phyloP scores from a whole-genome alignment of 2,329 filamentous ascomycete genomes.

The Colletotrichum aenigma region DNA sequence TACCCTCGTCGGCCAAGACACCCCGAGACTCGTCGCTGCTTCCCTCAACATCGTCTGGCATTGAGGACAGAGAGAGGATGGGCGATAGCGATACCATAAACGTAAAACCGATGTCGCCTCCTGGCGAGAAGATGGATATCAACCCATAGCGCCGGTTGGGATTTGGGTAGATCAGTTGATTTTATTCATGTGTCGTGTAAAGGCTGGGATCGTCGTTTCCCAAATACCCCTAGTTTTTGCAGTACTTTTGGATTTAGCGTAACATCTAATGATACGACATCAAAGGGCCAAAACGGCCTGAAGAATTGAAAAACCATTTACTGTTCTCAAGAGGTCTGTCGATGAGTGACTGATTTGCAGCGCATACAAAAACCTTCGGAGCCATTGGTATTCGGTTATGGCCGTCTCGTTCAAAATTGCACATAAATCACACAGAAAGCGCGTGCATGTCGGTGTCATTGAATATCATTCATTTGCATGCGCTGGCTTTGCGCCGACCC shows the following conservation, averaged over 20 bases:
- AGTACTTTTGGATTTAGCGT: neutral
- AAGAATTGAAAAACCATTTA: neutral
- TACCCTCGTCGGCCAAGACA: constrained; percentile 37
- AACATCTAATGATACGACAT: constrained; percentile 12
- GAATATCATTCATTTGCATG: neutral
- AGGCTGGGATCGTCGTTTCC: neutral
- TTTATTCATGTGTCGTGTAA: neutral
- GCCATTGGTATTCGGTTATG: neutral
- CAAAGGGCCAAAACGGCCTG: neutral
- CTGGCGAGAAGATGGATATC: constrained; percentile 17
- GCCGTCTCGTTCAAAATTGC: neutral
- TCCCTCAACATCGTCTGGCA: neutral
- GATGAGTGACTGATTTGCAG: neutral
- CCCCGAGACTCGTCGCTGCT: constrained; percentile 9
- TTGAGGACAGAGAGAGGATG: constrained; percentile 4
- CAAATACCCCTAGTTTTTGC: constrained; percentile 12
- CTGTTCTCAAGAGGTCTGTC: neutral
- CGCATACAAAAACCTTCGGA: neutral
- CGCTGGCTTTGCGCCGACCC: neutral
- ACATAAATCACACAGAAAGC: neutral
- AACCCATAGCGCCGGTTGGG: constrained; percentile 2
- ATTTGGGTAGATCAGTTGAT: neutral
- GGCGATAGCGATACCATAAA: neutral
- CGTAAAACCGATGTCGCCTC: neutral
- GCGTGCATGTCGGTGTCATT: neutral